A percentile compares a stretch with the other conserved stretches of the same genome.
Evolutionary conservation across 2,329 filamentous ascomycete genomes (phyloP).

Genomic region (Colletotrichum sp.): DNA sequence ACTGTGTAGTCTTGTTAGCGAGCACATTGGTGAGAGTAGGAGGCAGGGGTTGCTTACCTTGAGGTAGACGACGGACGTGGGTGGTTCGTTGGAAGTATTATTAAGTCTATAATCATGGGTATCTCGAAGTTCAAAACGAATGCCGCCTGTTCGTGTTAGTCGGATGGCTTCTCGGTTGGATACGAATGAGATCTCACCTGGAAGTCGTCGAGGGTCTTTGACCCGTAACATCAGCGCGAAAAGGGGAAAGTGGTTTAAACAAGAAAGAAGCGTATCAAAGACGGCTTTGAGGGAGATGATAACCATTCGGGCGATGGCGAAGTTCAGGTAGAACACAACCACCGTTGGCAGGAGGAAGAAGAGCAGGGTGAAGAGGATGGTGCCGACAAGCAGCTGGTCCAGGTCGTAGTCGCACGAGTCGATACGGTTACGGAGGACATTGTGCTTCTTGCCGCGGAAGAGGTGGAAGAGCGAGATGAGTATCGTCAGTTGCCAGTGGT

Average conservation of each 20-base stretch:
- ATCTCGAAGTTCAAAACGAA: conserved; percentile 89
- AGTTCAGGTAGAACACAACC: conserved; percentile 95
- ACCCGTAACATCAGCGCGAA: conserved; percentile 96
- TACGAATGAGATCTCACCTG: conserved; percentile 58
- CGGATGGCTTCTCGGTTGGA: conserved; percentile 51
- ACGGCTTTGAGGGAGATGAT: conserved; percentile 93
- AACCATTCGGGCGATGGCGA: conserved; percentile 90
- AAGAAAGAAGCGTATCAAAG: conserved; percentile 90
- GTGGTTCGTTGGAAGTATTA: conserved; percentile 51
- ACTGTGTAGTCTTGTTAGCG: conserved; percentile 51
- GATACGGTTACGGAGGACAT: conserved; percentile 94
- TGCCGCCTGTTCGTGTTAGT: conserved; percentile 62
- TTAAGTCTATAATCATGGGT: conserved; percentile 58
- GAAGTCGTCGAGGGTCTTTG: conserved; percentile 89
- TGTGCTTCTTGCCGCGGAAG: conserved; percentile 97
- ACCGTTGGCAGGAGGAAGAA: conserved; percentile 96
- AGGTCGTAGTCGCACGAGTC: conserved; percentile 99
- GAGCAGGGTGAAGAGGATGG: conserved; percentile 92
- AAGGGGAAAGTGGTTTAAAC: conserved; percentile 94
- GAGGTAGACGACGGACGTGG: conserved; percentile 84
- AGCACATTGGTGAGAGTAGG: background rate
- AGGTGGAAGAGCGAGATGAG: conserved; percentile 98
- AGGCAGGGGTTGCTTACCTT: conserved; percentile 62
- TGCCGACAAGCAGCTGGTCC: conserved; percentile 93
- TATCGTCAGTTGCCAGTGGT: conserved; percentile 98